Evolutionary conservation across 768 basidiomycete species (phyloP), one percentile per base, ranked within the genome.

Genomic region (Pulveroboletus frians): DNA sequence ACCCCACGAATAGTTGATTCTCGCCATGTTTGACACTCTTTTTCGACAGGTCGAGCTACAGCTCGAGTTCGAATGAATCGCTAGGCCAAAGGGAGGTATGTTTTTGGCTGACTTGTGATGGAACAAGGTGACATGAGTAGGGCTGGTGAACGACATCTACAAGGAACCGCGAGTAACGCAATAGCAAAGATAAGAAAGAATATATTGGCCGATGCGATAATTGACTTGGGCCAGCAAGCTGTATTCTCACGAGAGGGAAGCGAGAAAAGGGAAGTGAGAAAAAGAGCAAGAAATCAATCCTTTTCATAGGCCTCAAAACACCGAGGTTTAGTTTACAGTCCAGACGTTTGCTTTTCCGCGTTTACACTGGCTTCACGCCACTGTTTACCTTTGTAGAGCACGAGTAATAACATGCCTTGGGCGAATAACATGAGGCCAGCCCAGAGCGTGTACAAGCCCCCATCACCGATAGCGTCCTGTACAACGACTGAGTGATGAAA

Each of bases 381-480:
- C 9, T 62, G 49, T 17, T 67, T 72, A 0, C 88, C 88, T 63
- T 80, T 81, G 70, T 72, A 72, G 51, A 76, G 73, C 0, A 87
- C 80, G 3, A 88, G 68, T 9, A 86, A 55, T 27, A 87, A 73
- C 35, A 86, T 70, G 9, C 74, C 46, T 34, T 80, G 78, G 10
- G 75, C 73, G 9, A 84, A 34, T 1, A 77, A 52, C 63, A 88
- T 67, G 8, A 92, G 31, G 0, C 79, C 76, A 0, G 75, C 73
- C 71, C 79, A 86, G 4, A 92, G 66, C 0, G 85, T 84, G 59
- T 8, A 93, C 45, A 86, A 71, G 57, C 91, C 77, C 60, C 89
- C 90, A 54, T 92, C 91, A 0, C 90, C 90, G 17, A 92, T 76
- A 2, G 77, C 71, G 50, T 84, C 75, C 78, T 88, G 55, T 5